Conservation (phyloP, 1,284 basidiomycete genomes). For the Filobasidium uniguttulatum region DNA sequence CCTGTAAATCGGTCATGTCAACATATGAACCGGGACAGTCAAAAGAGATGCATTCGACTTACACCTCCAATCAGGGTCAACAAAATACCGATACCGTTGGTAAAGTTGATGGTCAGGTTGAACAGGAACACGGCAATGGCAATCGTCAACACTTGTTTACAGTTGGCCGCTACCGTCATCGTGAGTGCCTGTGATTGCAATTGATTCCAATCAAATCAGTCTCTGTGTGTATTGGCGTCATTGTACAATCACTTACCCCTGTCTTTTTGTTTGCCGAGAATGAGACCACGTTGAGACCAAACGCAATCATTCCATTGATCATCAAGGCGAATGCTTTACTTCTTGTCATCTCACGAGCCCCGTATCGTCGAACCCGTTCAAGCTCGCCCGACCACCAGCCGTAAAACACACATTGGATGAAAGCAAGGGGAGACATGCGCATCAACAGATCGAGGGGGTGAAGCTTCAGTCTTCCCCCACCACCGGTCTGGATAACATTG, state of each 20-base stretch:
- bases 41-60: slow-evolving; percentile 7
- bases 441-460: slow-evolving; percentile 75
- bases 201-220: background rate
- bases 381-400: slow-evolving; percentile 69
- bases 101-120: slow-evolving; percentile 59
- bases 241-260: slow-evolving; percentile 41
- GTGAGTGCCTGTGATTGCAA: slow-evolving; percentile 20
- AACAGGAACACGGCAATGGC: slow-evolving; percentile 71
- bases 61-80: slow-evolving; percentile 72
- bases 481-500: slow-evolving; percentile 52
- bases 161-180: slow-evolving; percentile 39
- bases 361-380: slow-evolving; percentile 46
- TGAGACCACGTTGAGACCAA: slow-evolving; percentile 77
- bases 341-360: slow-evolving; percentile 43
- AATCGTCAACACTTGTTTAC: slow-evolving; percentile 89
- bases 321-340: slow-evolving; percentile 47
- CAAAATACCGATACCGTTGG: slow-evolving; percentile 64
- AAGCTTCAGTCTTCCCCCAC: slow-evolving; percentile 33
- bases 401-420: slow-evolving; percentile 65
- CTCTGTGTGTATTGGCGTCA: slow-evolving; percentile 41
- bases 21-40: background rate
- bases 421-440: slow-evolving; percentile 73
- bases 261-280: slow-evolving; percentile 83
- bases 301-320: slow-evolving; percentile 71
- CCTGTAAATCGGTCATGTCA: slow-evolving; percentile 18